Evolutionary conservation across 1,284 basidiomycete genomes (phyloP), one percentile per base, ranked within the genome.

Genomic region (Chalciporus sp.): DNA sequence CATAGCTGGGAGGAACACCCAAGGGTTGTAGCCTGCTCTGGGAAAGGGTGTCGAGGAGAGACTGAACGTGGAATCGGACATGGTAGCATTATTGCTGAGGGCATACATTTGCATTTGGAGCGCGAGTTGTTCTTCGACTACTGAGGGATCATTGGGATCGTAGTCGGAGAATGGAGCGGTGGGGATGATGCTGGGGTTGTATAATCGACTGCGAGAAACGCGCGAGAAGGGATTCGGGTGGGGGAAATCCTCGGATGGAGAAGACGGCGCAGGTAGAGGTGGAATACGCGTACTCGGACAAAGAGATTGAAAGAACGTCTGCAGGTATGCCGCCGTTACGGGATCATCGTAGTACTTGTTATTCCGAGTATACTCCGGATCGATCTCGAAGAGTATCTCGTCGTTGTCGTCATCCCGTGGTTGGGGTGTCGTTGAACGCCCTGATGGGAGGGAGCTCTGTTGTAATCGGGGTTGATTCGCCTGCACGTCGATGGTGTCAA

Each of bases 71-170:
- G 86, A 86, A 58, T 90, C 86, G 2, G 81, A 81, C 59, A 83
- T 74, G 47, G 77, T 75, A 2, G 82, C 82, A 6, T 77, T 78
- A 55, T 86, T 83, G 65, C 90, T 90, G 63, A 86, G 78, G 3
- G 88, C 86, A 58, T 86, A 90, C 56, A 86, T 82, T 66, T 89
- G 86, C 83, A 85, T 86, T 66, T 90, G 88, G 35, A 81, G 73
- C 2, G 82, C 80, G 17, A 89, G 70, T 64, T 90, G 86, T 61
- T 88, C 84, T 55, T 85, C 80, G 56, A 90, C 81, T 1, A 74
- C 73, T 1, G 74, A 70, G 4, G 77, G 74, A 60, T 80, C 72
- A 57, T 80, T 77, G 23, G 80, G 73, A 65, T 86, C 80, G 61
- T 76, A 76, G 50, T 67, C 73, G 12, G 77, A 72, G 8, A 77